Conservation (phyloP, 495 filamentous ascomycete species). For the Chaetomium tenue region DNA sequence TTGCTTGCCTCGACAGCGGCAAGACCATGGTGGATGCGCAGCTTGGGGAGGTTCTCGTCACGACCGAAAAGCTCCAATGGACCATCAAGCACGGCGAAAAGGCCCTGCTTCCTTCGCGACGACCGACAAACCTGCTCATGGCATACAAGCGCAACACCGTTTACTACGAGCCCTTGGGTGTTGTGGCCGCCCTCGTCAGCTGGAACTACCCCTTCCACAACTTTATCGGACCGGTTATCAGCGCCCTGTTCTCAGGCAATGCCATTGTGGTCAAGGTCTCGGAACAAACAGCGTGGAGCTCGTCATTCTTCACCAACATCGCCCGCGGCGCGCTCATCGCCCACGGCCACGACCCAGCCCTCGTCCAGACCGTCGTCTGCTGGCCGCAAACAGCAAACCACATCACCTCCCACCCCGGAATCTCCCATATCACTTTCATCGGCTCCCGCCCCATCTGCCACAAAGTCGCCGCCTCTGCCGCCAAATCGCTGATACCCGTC, state of each 20-base stretch:
- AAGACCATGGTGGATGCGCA: slow-evolving; percentile 94
- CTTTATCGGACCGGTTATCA: slow-evolving; percentile 85
- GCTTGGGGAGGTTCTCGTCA: slow-evolving; percentile 92
- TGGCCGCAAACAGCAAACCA: slow-evolving; percentile 79
- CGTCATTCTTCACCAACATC: slow-evolving; percentile 74
- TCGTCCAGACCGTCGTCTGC: slow-evolving; percentile 83
- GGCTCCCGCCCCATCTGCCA: slow-evolving; percentile 84
- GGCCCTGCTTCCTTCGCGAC: slow-evolving; percentile 65
- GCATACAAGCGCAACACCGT: slow-evolving; percentile 93
- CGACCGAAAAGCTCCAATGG: slow-evolving; percentile 91
- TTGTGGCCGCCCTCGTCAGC: slow-evolving; percentile 87
- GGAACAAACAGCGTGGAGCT: slow-evolving; percentile 90
- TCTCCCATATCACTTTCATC: slow-evolving; percentile 96
- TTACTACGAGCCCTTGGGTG: slow-evolving; percentile 85
- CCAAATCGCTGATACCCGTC: slow-evolving; percentile 78
- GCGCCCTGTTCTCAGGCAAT: slow-evolving; percentile 89
- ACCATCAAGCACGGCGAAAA: slow-evolving; percentile 88
- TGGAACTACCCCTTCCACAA: slow-evolving; percentile 99
- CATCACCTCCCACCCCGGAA: slow-evolving; percentile 80
- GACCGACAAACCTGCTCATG: slow-evolving; percentile 87
- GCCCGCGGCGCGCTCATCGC: slow-evolving; percentile 72
- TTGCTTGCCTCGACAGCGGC: slow-evolving; percentile 92
- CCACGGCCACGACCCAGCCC: slow-evolving; percentile 77
- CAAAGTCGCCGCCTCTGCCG: slow-evolving; percentile 79
- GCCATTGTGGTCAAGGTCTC: slow-evolving; percentile 87